These are phyloP conservation scores for Brettanomyces anomalus DNA, from an alignment of 805 yeast species.

Conservation along the genomic window DNA sequence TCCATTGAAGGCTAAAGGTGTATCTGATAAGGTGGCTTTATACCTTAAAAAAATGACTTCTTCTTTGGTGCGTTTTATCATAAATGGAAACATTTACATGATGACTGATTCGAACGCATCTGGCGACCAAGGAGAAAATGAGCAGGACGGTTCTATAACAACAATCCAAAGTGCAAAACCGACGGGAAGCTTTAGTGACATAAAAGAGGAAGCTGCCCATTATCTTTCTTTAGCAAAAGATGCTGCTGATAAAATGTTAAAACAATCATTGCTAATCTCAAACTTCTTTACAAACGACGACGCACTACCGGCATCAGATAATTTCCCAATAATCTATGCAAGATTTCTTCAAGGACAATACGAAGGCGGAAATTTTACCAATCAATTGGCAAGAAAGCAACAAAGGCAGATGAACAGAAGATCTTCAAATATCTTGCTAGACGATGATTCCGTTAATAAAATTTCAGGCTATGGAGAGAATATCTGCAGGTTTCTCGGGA, in stretches of 20 bases:
- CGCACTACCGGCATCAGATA: conserved; percentile 8
- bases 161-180: background rate
- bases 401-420: conserved; percentile 21
- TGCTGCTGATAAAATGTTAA: conserved; percentile 15
- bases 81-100: conserved; percentile 56
- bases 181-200: background rate
- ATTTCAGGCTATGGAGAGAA: conserved; percentile 30
- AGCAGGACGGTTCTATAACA: background rate
- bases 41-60: conserved; percentile 44
- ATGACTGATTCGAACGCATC: conserved; percentile 10
- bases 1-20: conserved; percentile 38
- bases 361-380: conserved; percentile 75
- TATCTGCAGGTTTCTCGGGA: conserved; percentile 30
- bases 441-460: conserved; percentile 35
- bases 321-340: conserved; percentile 60
- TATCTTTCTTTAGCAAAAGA: conserved; percentile 17
- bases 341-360: conserved; percentile 57
- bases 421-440: conserved; percentile 36
- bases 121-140: background rate
- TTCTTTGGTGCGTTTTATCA: conserved; percentile 52
- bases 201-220: background rate
- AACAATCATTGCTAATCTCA: conserved; percentile 6
- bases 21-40: conserved; percentile 37
- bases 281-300: conserved; percentile 7
- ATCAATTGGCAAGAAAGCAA: conserved; percentile 44